Evolutionary conservation across 306 rosid genomes (phyloP).

Genomic region (Cyamopsis tetragonoloba): DNA sequence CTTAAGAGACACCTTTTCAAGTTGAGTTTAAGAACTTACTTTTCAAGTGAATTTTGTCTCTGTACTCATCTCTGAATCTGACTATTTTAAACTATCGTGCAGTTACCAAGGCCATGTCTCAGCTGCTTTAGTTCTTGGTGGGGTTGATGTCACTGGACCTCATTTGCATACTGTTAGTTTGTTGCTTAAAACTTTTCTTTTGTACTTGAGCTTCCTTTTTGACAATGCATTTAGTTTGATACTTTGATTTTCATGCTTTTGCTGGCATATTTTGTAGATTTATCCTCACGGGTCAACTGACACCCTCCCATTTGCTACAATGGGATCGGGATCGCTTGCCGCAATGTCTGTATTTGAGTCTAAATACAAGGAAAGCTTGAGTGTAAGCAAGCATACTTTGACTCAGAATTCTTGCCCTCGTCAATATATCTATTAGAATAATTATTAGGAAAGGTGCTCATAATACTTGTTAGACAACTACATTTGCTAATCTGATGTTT

Average conservation of each 20-base stretch:
- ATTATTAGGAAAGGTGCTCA: not conserved
- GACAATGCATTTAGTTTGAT: slow-evolving; percentile 8
- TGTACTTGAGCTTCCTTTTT: not conserved
- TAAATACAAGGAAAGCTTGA: slow-evolving; percentile 63
- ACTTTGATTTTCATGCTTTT: slow-evolving; percentile 27
- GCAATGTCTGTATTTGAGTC: slow-evolving; percentile 49
- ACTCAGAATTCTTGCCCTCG: not conserved
- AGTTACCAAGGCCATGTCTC: slow-evolving; percentile 84
- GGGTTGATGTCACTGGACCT: slow-evolving; percentile 92
- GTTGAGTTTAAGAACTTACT: slow-evolving; percentile 31
- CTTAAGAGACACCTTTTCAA: slow-evolving; percentile 51
- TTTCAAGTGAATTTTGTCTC: not conserved
- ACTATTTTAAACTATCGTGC: slow-evolving; percentile 19
- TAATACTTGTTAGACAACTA: not conserved
- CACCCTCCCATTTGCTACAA: slow-evolving; percentile 48
- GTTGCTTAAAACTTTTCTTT: not conserved
- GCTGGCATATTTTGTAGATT: slow-evolving; percentile 44
- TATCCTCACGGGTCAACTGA: slow-evolving; percentile 91
- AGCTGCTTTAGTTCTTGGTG: slow-evolving; percentile 98
- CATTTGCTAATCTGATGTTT: not conserved
- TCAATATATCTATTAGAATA: not conserved
- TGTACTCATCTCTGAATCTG: not conserved
- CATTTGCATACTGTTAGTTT: slow-evolving; percentile 87
- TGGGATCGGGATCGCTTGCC: slow-evolving; percentile 55
- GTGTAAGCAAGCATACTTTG: slow-evolving; percentile 32